Evolutionary conservation across 2,329 filamentous ascomycete species (phyloP), one percentile per base, ranked within the genome.

Genomic region (Aspergillus awamori): DNA sequence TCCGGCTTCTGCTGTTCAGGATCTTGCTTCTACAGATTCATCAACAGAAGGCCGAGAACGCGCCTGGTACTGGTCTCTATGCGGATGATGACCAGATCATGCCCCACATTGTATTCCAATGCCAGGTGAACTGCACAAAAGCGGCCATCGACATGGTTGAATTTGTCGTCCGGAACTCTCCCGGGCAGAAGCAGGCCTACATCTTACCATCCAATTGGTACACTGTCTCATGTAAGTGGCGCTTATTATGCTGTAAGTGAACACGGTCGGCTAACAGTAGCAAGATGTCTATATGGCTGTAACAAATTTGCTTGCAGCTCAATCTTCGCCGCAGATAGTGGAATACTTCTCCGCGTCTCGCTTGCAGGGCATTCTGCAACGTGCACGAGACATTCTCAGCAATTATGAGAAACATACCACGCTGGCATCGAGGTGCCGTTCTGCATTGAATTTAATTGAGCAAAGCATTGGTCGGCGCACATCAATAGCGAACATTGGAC

Each of bases 241-340:
- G 20, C 20, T 20, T 20, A 20, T 20, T 20, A 20, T 20, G 20
- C 20, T 20, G 20, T 20, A 20, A 20, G 20, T 20, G 20, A 20
- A 20, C 20, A 20, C 20, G 20, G 20, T 20, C 20, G 20, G 20
- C 20, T 20, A 20, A 20, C 20, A 20, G 20, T 20, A 8, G 4
- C 0, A 22, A 63, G 62, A 63, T 39, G 53, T 63, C 20, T 63
- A 63, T 8, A 63, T 63, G 62, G 62, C 62, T 2, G 56, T 59
- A 8, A 63, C 62, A 1, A 62, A 57, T 47, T 4, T 63, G 13
- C 62, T 63, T 10, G 62, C 62, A 26, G 62, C 59, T 11, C 53
- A 62, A 24, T 48, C 38, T 1, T 63, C 56, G 1, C 33, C 59
- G 38, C 47, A 57, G 13, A 57, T 62, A n/a, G 56, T 59, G 2